Conservation (phyloP, 2,329 filamentous ascomycete species). For the Colletotrichum viniferum region DNA sequence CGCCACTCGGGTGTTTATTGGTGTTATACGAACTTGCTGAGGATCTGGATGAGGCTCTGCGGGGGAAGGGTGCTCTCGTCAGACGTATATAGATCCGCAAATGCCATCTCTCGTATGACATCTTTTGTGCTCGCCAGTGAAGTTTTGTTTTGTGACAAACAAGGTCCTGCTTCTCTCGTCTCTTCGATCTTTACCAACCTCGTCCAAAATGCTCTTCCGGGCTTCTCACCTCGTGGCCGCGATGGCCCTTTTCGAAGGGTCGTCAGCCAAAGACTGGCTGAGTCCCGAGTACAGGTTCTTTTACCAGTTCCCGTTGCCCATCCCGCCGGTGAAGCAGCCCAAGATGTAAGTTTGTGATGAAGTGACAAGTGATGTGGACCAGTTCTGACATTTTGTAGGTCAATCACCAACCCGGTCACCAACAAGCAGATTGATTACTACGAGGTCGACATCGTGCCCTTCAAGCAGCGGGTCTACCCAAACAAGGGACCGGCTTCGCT, state of each 20-base stretch:
- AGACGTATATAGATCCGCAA: not conserved
- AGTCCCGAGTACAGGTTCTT: constrained; percentile 41
- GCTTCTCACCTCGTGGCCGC: not conserved
- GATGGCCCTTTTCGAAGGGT: constrained; percentile 5
- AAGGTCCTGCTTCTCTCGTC: not conserved
- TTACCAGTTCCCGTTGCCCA: constrained; percentile 45
- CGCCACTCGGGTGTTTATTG: not conserved
- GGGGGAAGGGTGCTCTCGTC: not conserved
- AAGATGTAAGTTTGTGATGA: constrained; percentile 35
- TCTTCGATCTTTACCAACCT: not conserved
- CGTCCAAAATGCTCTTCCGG: not conserved
- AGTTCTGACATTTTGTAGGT: not conserved
- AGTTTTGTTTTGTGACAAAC: not conserved
- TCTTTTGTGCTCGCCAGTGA: not conserved
- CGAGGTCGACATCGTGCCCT: constrained; percentile 22
- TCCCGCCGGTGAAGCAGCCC: constrained; percentile 45
- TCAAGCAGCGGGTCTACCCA: constrained; percentile 38
- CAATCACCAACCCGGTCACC: constrained; percentile 28
- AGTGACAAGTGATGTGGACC: fast-evolving
- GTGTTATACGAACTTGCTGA: not conserved
- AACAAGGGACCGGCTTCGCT: constrained; percentile 33
- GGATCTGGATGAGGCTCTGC: not conserved
- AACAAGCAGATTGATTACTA: constrained; percentile 36
- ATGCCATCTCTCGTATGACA: not conserved
- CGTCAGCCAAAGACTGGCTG: constrained; percentile 20